A percentile compares a stretch with the other conserved stretches of the same genome.
Evolutionary conservation across 2,329 filamentous ascomycete genomes (phyloP).

Genomic region (Aspergillus fischeri): DNA sequence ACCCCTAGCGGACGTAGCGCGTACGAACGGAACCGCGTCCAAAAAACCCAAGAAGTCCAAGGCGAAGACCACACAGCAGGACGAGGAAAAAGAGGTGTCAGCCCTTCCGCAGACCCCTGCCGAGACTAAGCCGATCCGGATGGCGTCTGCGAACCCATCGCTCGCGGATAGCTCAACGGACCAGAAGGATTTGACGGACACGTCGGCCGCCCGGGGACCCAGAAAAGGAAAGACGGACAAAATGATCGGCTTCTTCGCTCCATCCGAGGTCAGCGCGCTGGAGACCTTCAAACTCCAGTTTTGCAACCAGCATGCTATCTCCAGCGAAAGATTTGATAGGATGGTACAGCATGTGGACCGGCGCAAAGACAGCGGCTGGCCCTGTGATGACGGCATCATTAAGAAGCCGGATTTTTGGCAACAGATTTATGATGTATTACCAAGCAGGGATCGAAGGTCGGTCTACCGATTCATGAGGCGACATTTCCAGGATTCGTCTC

Average conservation of each 20-base stretch:
- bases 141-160: background rate
- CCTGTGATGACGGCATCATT: conserved; percentile 16
- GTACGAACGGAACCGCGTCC: background rate
- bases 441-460: conserved; percentile 34
- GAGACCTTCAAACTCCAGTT: conserved; percentile 33
- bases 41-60: background rate
- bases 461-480: conserved; percentile 41
- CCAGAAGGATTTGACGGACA: background rate
- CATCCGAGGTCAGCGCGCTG: conserved; percentile 27
- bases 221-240: conserved; percentile 7
- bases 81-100: background rate
- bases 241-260: conserved; percentile 27
- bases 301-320: conserved; percentile 26
- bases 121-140: background rate
- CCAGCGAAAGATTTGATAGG: conserved; percentile 22
- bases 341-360: conserved; percentile 34
- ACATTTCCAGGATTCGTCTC: conserved; percentile 37
- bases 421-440: conserved; percentile 31
- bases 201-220: background rate
- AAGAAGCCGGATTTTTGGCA: conserved; percentile 35
- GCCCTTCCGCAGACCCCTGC: background rate
- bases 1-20: background rate
- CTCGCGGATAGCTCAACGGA: background rate
- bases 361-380: conserved; percentile 19
- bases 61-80: background rate